phyloP scores from a whole-genome alignment of 2,329 filamentous ascomycete species.

The Microdochium paspali region DNA sequence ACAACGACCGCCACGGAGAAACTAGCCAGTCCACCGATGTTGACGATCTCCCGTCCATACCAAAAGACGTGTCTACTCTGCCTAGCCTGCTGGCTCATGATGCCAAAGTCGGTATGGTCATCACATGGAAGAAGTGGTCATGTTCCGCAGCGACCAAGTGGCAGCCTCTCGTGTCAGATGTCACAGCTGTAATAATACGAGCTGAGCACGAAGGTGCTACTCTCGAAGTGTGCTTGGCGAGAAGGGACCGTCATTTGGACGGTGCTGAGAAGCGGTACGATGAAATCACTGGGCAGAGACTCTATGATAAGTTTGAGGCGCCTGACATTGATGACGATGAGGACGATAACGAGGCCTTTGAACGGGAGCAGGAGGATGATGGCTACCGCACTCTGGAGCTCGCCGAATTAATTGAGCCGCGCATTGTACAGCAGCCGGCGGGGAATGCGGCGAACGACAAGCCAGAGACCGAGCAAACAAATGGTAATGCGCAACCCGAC shows the following conservation, averaged over 20 bases:
- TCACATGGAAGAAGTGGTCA: slow-evolving; percentile 59
- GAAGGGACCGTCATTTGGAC: slow-evolving; percentile 52
- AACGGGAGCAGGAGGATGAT: slow-evolving; percentile 41
- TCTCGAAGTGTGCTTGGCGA: slow-evolving; percentile 57
- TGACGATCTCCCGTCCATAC: slow-evolving; percentile 55
- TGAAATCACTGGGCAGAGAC: slow-evolving; percentile 56
- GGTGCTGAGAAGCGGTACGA: slow-evolving; percentile 52
- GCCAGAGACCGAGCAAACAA: background rate
- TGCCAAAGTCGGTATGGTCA: slow-evolving; percentile 48
- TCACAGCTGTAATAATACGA: slow-evolving; percentile 58
- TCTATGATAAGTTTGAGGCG: slow-evolving; percentile 73
- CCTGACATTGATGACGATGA: slow-evolving; percentile 54
- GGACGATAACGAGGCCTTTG: slow-evolving; percentile 37
- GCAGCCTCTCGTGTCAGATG: slow-evolving; percentile 53
- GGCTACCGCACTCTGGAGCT: slow-evolving; percentile 53
- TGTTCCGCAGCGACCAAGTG: slow-evolving; percentile 54
- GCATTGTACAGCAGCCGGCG: slow-evolving; percentile 42
- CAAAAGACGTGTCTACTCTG: slow-evolving; percentile 45
- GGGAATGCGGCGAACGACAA: background rate
- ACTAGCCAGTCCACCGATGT: slow-evolving; percentile 36
- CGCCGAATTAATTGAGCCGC: slow-evolving; percentile 57
- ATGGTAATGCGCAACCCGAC: background rate
- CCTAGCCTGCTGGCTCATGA: slow-evolving; percentile 36
- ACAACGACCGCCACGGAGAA: slow-evolving; percentile 14
- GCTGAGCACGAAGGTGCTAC: slow-evolving; percentile 37